A percentile compares a stretch with the other conserved stretches of the same genome.
phyloP scores from a whole-genome alignment of 192 early-diverging fungal species.

The Rhizophlyctis rosea region DNA sequence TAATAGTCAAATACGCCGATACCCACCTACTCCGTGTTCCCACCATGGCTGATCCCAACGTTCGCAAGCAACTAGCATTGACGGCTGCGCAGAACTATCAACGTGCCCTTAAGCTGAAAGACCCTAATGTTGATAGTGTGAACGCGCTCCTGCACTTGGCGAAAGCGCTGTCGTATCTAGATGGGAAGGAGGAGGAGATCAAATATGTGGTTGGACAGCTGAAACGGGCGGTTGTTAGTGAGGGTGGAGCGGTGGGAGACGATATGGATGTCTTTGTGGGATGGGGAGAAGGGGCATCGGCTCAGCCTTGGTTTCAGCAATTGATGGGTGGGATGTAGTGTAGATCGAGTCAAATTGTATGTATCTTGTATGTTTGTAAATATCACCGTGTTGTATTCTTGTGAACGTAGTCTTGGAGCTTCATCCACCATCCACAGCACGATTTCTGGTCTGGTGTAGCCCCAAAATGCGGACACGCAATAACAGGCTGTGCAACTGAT shows the following conservation, averaged over 20 bases:
- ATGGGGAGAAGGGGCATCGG: background rate
- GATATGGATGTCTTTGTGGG: slow-evolving; percentile 5
- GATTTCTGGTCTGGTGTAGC: no score
- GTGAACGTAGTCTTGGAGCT: no score
- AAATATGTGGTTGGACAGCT: slow-evolving; percentile 14
- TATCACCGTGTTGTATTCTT: no score
- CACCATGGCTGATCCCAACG: background rate
- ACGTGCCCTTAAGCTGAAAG: slow-evolving; percentile 4
- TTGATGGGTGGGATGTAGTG: no score
- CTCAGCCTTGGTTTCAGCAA: background rate
- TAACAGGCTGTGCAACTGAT: no score
- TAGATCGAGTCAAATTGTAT: no score
- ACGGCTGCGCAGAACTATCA: slow-evolving; percentile 23
- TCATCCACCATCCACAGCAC: no score
- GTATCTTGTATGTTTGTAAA: no score
- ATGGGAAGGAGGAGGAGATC: slow-evolving; percentile 18
- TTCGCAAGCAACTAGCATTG: background rate
- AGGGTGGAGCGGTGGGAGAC: slow-evolving; percentile 1
- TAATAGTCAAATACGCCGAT: slow-evolving; percentile 25
- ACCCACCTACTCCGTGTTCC: slow-evolving; percentile 28
- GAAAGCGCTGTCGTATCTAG: slow-evolving; percentile 16
- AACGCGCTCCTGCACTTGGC: slow-evolving; percentile 6
- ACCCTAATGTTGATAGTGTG: background rate
- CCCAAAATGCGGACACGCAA: no score
- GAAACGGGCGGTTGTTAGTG: no score